phyloP scores from a whole-genome alignment of 106 monocot genomes.

The Acorus gramineus region DNA sequence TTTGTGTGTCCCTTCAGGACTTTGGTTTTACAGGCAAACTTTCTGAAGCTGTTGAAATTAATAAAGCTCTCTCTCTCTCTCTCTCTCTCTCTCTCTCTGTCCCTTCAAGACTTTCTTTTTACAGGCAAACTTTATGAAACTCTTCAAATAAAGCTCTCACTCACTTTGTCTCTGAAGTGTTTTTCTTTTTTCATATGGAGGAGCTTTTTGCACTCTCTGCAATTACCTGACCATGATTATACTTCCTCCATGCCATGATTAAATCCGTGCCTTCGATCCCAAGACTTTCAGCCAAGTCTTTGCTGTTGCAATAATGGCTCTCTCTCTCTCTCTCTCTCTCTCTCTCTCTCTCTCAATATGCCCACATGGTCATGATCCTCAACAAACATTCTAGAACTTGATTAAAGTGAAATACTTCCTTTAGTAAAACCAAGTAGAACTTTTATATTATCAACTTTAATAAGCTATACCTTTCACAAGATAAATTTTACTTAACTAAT shows the following conservation, averaged over 20 bases:
- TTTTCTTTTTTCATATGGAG: too few relatives aligned
- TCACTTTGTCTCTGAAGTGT: background rate
- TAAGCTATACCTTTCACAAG: too few relatives aligned
- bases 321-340: slow-evolving; percentile 11
- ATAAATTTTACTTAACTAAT: too few relatives aligned
- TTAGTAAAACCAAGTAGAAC: too few relatives aligned
- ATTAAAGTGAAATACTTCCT: too few relatives aligned
- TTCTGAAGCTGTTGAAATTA: slow-evolving; percentile 7
- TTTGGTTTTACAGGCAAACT: slow-evolving; percentile 11
- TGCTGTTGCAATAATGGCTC: slow-evolving; percentile 9
- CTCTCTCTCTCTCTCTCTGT: slow-evolving; percentile 16
- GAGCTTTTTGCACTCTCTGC: background rate
- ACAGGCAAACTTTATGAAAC: slow-evolving; percentile 13
- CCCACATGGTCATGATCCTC: too few relatives aligned
- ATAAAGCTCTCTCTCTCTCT: slow-evolving; percentile 1
- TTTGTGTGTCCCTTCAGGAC: slow-evolving; percentile 4
- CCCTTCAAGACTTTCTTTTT: slow-evolving; percentile 5
- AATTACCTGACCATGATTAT: slow-evolving; percentile 24
- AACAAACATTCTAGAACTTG: too few relatives aligned
- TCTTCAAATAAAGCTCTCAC: slow-evolving; percentile 11
- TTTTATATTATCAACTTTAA: too few relatives aligned
- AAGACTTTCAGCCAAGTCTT: slow-evolving; percentile 12
- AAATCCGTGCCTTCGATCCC: slow-evolving; percentile 14
- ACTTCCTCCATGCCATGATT: slow-evolving; percentile 7
- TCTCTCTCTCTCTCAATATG: too few relatives aligned